Percentiles rank a stretch among this genome's conserved stretches.
These are phyloP conservation scores for Apiospora sp. DNA, from an alignment of 2,329 filamentous ascomycete species.

Conservation along the genomic window DNA sequence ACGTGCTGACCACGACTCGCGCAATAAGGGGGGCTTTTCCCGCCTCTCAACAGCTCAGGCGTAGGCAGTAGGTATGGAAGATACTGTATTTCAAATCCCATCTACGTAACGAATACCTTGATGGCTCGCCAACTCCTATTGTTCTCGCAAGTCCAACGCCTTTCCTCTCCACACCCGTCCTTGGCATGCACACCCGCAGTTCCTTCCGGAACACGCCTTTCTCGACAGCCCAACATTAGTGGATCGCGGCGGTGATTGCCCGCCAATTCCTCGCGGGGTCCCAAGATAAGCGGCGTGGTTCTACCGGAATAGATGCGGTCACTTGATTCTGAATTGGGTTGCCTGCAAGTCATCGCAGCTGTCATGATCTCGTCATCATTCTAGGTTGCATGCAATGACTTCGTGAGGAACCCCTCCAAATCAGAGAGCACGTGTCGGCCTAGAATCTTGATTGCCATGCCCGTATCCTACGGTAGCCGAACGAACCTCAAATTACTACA, in stretches of 20 bases:
- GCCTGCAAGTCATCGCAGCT: slow-evolving; percentile 7
- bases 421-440: background rate
- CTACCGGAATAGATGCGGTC: background rate
- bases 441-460: background rate
- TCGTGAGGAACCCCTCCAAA: background rate
- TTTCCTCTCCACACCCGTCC: background rate
- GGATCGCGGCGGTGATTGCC: slow-evolving; percentile 7
- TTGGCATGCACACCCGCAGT: background rate
- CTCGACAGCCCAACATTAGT: background rate
- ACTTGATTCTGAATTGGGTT: background rate
- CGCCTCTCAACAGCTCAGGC: background rate
- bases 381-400: background rate
- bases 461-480: background rate
- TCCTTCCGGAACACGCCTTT: background rate
- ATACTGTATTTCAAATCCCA: background rate
- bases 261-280: slow-evolving; percentile 7
- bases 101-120: background rate
- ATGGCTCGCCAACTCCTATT: background rate
- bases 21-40: slow-evolving; percentile 8
- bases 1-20: slow-evolving; percentile 3
- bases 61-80: background rate
- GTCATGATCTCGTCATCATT: slow-evolving; percentile 7
- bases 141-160: background rate
- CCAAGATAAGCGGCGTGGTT: background rate
- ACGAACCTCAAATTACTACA: background rate